Evolutionary conservation across 352 stramenopile species (phyloP).

Genomic region (Phytophthora litchii): DNA sequence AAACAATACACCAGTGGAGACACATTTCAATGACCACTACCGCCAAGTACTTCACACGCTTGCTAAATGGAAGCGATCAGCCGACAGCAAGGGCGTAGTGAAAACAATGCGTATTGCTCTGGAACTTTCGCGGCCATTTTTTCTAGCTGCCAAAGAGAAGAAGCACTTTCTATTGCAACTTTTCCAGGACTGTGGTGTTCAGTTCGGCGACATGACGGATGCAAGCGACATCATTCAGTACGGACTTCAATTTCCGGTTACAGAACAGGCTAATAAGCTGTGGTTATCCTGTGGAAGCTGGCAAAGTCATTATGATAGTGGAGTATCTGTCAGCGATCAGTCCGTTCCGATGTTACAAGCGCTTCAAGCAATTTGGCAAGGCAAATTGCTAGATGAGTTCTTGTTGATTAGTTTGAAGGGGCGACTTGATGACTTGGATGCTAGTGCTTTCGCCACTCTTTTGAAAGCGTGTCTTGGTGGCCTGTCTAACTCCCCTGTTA

Average conservation of each 20-base stretch:
- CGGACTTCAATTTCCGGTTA: conserved; percentile 63
- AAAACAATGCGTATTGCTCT: conserved; percentile 43
- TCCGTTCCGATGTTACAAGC: conserved; percentile 30
- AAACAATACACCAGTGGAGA: conserved; percentile 25
- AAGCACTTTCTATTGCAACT: conserved; percentile 72
- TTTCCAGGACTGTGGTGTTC: conserved; percentile 70
- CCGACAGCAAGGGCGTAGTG: conserved; percentile 16
- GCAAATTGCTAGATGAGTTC: conserved; percentile 81
- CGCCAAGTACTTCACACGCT: conserved; percentile 45
- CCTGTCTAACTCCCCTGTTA: conserved; percentile 43
- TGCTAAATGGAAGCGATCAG: conserved; percentile 37
- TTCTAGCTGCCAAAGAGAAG: conserved; percentile 58
- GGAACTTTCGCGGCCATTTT: conserved; percentile 54
- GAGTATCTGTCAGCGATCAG: background rate
- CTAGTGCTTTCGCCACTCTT: conserved; percentile 51
- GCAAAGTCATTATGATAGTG: conserved; percentile 35
- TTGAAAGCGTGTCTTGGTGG: conserved; percentile 63
- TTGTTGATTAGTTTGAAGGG: conserved; percentile 81
- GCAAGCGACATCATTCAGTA: conserved; percentile 62
- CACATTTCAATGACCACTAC: conserved; percentile 57
- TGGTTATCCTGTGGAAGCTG: conserved; percentile 72
- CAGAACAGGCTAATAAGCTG: conserved; percentile 35
- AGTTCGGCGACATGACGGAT: conserved; percentile 69
- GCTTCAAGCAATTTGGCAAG: conserved; percentile 66
- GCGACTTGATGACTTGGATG: conserved; percentile 69